Percentiles rank a stretch among this genome's conserved stretches.
These are phyloP conservation scores for Picochlorum sp. DNA, from an alignment of 139 green algal species.

Conservation along the genomic window DNA sequence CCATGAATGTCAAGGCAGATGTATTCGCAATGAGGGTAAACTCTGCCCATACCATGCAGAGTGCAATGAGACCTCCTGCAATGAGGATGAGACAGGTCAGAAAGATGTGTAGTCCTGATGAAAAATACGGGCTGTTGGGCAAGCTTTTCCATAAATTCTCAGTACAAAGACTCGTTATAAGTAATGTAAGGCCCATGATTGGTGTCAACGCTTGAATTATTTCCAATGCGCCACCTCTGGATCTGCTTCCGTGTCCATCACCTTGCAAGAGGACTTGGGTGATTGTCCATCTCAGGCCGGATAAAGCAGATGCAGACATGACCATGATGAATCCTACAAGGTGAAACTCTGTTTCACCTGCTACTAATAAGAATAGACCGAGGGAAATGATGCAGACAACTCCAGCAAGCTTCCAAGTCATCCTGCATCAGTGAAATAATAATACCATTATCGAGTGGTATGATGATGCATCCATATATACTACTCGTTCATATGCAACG, in stretches of 20 bases:
- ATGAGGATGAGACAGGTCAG: slow-evolving; percentile 46
- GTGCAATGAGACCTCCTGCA: slow-evolving; percentile 60
- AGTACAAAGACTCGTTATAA: slow-evolving; percentile 47
- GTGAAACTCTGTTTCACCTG: slow-evolving; percentile 82
- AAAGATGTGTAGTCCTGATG: slow-evolving; percentile 11
- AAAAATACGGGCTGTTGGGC: slow-evolving; percentile 66
- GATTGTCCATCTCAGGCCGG: slow-evolving; percentile 82
- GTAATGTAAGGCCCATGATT: slow-evolving; percentile 67
- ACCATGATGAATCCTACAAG: slow-evolving; percentile 73
- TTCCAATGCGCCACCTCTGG: slow-evolving; percentile 24
- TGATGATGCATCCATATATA: too few species aligned
- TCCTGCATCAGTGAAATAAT: slow-evolving; percentile 7
- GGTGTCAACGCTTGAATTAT: slow-evolving; percentile 43
- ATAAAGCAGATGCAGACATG: slow-evolving; percentile 71
- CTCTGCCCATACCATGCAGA: slow-evolving; percentile 76
- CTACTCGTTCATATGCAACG: too few species aligned
- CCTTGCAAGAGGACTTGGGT: slow-evolving; percentile 79
- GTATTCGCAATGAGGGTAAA: slow-evolving; percentile 77
- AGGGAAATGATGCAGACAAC: slow-evolving; percentile 72
- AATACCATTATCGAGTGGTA: too few species aligned
- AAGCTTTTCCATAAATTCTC: slow-evolving; percentile 65
- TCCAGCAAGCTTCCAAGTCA: slow-evolving; percentile 58
- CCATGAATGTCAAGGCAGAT: slow-evolving; percentile 87
- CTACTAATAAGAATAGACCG: slow-evolving; percentile 81
- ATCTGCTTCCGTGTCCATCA: slow-evolving; percentile 2